phyloP scores from a whole-genome alignment of 306 rosid genomes.

The Cucumis sativus region DNA sequence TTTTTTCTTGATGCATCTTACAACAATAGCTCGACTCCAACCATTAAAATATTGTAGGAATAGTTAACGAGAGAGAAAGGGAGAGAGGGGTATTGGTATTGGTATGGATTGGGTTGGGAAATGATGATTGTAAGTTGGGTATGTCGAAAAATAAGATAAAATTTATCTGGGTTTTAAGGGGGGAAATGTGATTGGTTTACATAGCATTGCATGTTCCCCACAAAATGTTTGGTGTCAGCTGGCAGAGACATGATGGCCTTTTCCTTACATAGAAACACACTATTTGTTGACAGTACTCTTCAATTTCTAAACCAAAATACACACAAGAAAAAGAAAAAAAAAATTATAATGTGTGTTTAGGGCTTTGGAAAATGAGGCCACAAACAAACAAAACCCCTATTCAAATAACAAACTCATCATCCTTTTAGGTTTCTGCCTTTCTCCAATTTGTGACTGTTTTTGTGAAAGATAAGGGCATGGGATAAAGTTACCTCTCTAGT shows the following conservation, averaged over 20 bases:
- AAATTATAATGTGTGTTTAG: no score
- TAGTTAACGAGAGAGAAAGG: no score
- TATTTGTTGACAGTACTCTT: slow-evolving; percentile 5
- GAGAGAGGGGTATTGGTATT: no score
- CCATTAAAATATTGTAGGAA: no score
- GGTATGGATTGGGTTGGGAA: no score
- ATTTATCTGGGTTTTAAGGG: no score
- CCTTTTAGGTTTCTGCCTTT: slow-evolving; percentile 10
- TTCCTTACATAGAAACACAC: slow-evolving; percentile 27
- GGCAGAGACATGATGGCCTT: slow-evolving; percentile 26
- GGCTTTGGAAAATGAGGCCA: slow-evolving; percentile 3
- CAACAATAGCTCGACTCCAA: no score
- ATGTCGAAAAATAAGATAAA: no score
- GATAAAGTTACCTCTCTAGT: slow-evolving; percentile 40
- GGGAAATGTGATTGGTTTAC: neutral
- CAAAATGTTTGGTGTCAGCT: slow-evolving; percentile 20
- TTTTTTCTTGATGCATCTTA: no score
- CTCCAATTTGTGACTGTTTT: slow-evolving; percentile 34
- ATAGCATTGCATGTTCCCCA: slow-evolving; percentile 50
- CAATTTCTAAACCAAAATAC: slow-evolving; percentile 13
- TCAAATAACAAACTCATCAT: neutral
- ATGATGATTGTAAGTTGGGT: no score
- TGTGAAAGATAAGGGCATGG: slow-evolving; percentile 61
- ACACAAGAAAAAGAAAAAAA: no score
- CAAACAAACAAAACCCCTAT: neutral